Evolutionary conservation across 805 yeast genomes (phyloP).

Genomic region (Nakazawaea populi): DNA sequence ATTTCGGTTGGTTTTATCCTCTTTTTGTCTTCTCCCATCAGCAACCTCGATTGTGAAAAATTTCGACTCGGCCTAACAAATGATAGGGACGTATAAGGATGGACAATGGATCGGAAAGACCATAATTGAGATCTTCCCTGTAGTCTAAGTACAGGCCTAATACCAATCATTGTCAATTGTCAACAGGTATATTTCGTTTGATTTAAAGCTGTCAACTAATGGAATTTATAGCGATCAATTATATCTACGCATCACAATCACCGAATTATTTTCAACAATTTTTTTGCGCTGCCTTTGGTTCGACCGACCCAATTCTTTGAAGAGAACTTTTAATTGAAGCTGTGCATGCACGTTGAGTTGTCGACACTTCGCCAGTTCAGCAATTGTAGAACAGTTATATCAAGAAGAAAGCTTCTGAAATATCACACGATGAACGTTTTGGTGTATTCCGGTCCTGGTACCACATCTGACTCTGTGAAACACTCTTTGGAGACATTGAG

Average conservation of each 20-base stretch:
- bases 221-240: too few relatives aligned
- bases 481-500: conserved; percentile 78
- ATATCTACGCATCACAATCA: too few relatives aligned
- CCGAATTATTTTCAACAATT: too few relatives aligned
- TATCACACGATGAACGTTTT: conserved; percentile 60
- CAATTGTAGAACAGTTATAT: not conserved
- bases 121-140: not conserved
- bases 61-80: not conserved
- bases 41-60: conserved; percentile 3
- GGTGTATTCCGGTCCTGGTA: conserved; percentile 75
- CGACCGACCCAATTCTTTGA: too few relatives aligned
- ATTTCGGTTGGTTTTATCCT: conserved; percentile 4
- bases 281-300: too few relatives aligned
- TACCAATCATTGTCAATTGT: not conserved
- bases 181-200: too few relatives aligned
- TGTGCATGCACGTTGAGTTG: not conserved
- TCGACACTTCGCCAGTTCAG: not conserved
- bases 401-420: not conserved
- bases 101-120: not conserved
- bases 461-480: conserved; percentile 80
- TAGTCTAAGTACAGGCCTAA: not conserved
- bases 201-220: too few relatives aligned
- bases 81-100: not conserved
- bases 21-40: conserved; percentile 10
- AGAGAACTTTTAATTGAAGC: not conserved